A percentile compares a stretch with the other conserved stretches of the same genome.
These are phyloP conservation scores for Simmondsia chinensis DNA, from an alignment of 148 eudicot genomes.

Conservation along the genomic window DNA sequence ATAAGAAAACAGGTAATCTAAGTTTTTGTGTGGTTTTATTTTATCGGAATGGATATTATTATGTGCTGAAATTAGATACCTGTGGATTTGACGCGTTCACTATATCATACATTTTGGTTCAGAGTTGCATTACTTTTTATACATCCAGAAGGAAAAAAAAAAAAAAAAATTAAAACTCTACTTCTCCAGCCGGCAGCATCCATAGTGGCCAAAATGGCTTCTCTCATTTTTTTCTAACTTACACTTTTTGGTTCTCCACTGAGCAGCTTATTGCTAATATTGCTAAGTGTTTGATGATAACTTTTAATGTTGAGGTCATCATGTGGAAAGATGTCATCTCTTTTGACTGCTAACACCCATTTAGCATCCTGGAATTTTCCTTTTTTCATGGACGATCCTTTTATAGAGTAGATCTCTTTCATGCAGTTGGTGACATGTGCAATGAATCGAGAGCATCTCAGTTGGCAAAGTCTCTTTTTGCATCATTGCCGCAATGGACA, in stretches of 20 bases:
- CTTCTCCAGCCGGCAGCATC: too few relatives aligned
- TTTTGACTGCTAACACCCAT: conserved; percentile 3
- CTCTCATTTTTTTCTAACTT: too few relatives aligned
- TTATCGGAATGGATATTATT: neutral
- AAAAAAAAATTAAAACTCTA: too few relatives aligned
- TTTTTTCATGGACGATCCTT: conserved; percentile 12
- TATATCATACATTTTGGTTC: too few relatives aligned
- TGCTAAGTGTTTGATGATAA: too few relatives aligned
- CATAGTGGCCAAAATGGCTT: too few relatives aligned
- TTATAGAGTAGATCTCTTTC: conserved; percentile 71
- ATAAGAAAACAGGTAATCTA: conserved; percentile 38
- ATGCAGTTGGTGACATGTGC: conserved; percentile 79
- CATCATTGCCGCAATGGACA: conserved; percentile 38
- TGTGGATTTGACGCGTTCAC: neutral
- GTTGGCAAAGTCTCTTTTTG: conserved; percentile 93
- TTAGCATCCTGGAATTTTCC: neutral
- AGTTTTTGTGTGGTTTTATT: neutral
- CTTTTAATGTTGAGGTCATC: conserved; percentile 1
- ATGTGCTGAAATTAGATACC: neutral
- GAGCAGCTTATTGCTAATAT: too few relatives aligned
- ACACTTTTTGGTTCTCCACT: too few relatives aligned
- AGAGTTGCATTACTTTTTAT: too few relatives aligned
- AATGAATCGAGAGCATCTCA: conserved; percentile 74
- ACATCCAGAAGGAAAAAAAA: too few relatives aligned
- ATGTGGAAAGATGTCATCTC: neutral